Evolutionary conservation across 192 early-diverging fungal genomes (phyloP), one percentile per base, ranked within the genome.

Genomic region (Cetraspora pellucida): DNA sequence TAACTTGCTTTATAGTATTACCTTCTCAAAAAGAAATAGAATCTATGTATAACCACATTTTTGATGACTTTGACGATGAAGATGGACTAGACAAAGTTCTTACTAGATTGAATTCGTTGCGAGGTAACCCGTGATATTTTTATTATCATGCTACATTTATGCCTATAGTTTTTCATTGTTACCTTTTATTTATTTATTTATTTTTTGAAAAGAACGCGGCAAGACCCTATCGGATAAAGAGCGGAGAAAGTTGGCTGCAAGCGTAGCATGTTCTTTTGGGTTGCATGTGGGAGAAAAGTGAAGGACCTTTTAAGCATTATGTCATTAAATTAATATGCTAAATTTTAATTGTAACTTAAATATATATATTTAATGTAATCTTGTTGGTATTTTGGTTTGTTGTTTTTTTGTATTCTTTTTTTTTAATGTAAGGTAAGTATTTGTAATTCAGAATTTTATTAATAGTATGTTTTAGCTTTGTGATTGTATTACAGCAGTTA

Each of bases 251-350:
- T 69, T 89, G 28, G 88, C 88, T 5, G 88, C 88, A 17, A 57
- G 81, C 47, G 88, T 89, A 7, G 88, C 88, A 10, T 76, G 83
- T 21, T 88, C 88, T 17, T 89, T 89, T 81, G 85, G 80, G 17
- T 78, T 82, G 74, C 80, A 81, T 43, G 74, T 84, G 79, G 78
- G 74, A 14, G 61, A 43, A 55, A 13, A 74, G 25, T 60, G 64
- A 66, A 37, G 7, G 3, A 1, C 3, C 37, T 37, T 37, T 6
- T 37, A 37, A 37, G 37, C 7, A 37, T 37, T 37, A 37, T 37
- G 37, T 7, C 3, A 1, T 37, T 37, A 37, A 6, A 37, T 37
- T 37, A 37, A 7, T 37, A 37, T 37, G 37, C n/a, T n/a, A n/a
- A n/a, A n/a, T n/a, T 37, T 37, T 37, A 37, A 37, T 37, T 37